These are phyloP conservation scores for Sordariomycetes sp. DNA, from an alignment of 2,329 filamentous ascomycete genomes.

Conservation along the genomic window DNA sequence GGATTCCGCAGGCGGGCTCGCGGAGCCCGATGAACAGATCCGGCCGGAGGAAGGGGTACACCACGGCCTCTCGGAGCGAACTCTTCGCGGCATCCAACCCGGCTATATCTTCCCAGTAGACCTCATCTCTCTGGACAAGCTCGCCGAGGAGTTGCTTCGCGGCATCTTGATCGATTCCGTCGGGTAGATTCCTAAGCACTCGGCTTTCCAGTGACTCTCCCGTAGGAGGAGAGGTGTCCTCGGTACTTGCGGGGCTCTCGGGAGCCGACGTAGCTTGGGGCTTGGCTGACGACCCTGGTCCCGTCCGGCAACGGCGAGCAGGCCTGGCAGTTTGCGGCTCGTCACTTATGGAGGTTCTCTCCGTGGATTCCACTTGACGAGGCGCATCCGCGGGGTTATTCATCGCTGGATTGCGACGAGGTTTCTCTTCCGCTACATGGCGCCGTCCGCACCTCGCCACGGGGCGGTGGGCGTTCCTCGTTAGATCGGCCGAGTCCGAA, in stretches of 20 bases:
- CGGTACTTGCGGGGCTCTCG: not conserved
- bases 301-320: not conserved
- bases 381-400: not conserved
- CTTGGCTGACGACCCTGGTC: not conserved
- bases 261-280: not conserved
- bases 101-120: slow-evolving; percentile 88
- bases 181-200: slow-evolving; percentile 65
- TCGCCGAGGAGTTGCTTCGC: slow-evolving; percentile 93
- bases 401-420: not conserved
- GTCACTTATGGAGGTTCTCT: not conserved
- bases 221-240: not conserved
- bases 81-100: slow-evolving; percentile 83
- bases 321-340: not conserved
- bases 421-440: not conserved
- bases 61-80: slow-evolving; percentile 86
- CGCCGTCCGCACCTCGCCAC: not conserved
- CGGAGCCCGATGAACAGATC: slow-evolving; percentile 93
- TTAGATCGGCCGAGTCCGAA: not conserved
- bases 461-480: not conserved
- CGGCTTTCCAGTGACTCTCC: slow-evolving; percentile 17
- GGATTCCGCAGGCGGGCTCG: slow-evolving; percentile 87
- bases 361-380: not conserved
- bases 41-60: slow-evolving; percentile 90
- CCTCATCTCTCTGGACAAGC: slow-evolving; percentile 87
- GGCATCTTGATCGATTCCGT: slow-evolving; percentile 67